These are phyloP conservation scores for Russula foetens DNA, from an alignment of 768 basidiomycete genomes.

Conservation along the genomic window DNA sequence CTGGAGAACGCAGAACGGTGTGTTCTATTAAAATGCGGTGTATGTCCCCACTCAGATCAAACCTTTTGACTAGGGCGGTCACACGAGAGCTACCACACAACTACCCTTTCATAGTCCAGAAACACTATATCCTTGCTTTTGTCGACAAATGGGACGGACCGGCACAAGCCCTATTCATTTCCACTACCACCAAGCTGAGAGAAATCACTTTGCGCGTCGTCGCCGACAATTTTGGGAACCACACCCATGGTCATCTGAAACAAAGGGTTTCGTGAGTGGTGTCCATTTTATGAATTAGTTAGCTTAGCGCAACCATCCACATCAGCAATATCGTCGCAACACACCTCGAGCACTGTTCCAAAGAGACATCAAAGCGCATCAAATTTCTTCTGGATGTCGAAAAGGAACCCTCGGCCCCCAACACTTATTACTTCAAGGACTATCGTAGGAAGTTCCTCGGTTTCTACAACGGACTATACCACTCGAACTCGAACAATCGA, in stretches of 20 bases:
- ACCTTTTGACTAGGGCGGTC: slow-evolving; percentile 39
- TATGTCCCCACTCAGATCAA: not conserved
- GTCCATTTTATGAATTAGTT: not conserved
- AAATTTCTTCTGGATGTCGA: not conserved
- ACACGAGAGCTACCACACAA: slow-evolving; percentile 64
- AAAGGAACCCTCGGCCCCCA: not conserved
- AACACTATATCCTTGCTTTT: slow-evolving; percentile 38
- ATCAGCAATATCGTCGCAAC: not conserved
- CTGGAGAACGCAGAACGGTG: slow-evolving; percentile 39
- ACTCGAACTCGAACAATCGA: not conserved
- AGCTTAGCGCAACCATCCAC: not conserved
- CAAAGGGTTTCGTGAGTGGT: slow-evolving; percentile 38
- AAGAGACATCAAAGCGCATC: not conserved
- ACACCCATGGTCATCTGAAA: slow-evolving; percentile 45
- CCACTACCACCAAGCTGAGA: slow-evolving; percentile 31
- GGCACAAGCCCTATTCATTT: slow-evolving; percentile 36
- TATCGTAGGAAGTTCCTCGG: slow-evolving; percentile 5
- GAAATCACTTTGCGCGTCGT: slow-evolving; percentile 37
- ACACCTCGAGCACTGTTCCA: not conserved
- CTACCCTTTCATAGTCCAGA: slow-evolving; percentile 56
- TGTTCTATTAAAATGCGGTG: slow-evolving; percentile 17
- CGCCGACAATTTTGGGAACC: slow-evolving; percentile 39
- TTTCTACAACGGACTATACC: not conserved
- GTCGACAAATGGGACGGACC: slow-evolving; percentile 44
- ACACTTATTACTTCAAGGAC: not conserved